Conservation (phyloP, 176 grass and related monocot genomes). For the Carex scoparia region DNA sequence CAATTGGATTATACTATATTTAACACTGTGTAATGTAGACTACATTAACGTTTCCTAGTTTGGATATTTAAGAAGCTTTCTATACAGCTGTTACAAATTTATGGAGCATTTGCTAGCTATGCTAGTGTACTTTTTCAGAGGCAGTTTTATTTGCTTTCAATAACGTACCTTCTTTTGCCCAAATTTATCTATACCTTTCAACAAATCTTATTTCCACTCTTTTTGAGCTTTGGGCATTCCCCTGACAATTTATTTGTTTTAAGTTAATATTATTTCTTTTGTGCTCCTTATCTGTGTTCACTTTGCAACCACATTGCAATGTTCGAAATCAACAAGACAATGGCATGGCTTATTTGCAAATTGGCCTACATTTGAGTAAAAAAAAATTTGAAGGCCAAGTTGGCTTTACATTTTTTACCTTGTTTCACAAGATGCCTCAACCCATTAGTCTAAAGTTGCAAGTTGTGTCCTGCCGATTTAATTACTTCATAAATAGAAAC, state of each 20-base stretch:
- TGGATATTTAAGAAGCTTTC: background rate
- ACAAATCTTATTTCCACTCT: background rate
- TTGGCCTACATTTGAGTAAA: background rate
- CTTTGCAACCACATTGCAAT: background rate
- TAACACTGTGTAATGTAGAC: background rate
- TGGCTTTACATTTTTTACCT: background rate
- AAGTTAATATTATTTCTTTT: background rate
- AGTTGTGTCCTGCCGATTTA: background rate
- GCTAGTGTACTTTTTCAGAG: background rate
- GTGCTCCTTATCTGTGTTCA: background rate
- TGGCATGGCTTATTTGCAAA: background rate
- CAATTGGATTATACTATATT: background rate
- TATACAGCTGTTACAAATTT: background rate
- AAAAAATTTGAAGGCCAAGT: background rate
- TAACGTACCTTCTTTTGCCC: background rate
- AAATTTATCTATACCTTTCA: background rate
- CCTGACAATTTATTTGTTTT: background rate
- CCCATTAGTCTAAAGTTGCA: background rate
- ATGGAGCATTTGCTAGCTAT: background rate
- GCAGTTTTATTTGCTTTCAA: background rate
- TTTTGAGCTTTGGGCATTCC: background rate
- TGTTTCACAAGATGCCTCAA: background rate
- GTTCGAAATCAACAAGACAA: background rate
- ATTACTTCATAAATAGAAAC: background rate
- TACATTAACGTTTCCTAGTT: background rate